Evolutionary conservation across 768 basidiomycete species (phyloP), one percentile per base, ranked within the genome.

Genomic region (Tricholoma furcatifolium): DNA sequence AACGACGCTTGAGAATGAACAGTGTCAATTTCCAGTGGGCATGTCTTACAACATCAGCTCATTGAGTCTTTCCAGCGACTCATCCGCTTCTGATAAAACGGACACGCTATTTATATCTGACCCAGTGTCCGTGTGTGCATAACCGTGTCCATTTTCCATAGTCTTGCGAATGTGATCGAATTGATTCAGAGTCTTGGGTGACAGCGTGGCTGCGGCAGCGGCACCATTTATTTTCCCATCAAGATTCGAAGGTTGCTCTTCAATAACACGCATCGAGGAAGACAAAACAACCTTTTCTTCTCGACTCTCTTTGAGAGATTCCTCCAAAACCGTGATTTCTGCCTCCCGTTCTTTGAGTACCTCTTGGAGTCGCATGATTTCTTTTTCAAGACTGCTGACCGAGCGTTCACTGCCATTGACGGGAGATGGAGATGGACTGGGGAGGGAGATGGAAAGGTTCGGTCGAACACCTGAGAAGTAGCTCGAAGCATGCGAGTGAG

Each of bases 281-380:
- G 47, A 40, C n/a, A 51, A 60, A 21, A 32, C 31, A n/a, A 35
- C 23, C 34, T 56, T 66, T 36, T 64, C 67, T 23, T 64, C 64
- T 51, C 67, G 68, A 43, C 57, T 70, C 47, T 72, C 67, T 58
- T 71, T 77, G 36, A 80, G 58, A 6, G 79, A 79, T 27, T 69
- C 69, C 59, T 96, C 94, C 12, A 97, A 77, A 24, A 77, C 69
- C 43, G 77, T 74, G 45, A 98, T 98, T 69, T 98, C 96, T n/a
- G 84, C 78, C 69, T 98, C 96, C 44, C 95, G 81, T 57, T 93
- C 90, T 65, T 85, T 89, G 55, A 98, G 76, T 31, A 93, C 92
- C 62, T 93, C 88, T 67, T 98, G 96, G 40, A 98, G 72, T 53
- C 94, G 85, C 88, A 93, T 94, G 53, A 98, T 92, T 70, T 98